Evolutionary conservation across 306 rosid genomes (phyloP).

Genomic region (Parietaria judaica): DNA sequence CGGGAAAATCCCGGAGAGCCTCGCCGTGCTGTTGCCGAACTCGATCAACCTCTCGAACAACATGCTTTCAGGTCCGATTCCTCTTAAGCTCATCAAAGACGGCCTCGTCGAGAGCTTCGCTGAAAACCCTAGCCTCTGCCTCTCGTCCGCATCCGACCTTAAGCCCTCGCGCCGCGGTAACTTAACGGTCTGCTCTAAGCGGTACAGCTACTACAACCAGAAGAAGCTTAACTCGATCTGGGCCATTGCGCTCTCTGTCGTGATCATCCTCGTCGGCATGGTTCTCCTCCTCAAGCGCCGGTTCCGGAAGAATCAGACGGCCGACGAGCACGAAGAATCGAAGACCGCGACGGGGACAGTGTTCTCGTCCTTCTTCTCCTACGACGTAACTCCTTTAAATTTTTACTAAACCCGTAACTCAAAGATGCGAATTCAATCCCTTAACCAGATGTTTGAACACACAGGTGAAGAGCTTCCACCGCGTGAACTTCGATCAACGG

Average conservation of each 20-base stretch:
- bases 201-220: constrained; percentile 9
- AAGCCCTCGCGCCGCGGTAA: constrained; percentile 38
- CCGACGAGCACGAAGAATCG: constrained; percentile 53
- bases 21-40: constrained; percentile 59
- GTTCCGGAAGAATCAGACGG: constrained; percentile 40
- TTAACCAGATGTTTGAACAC: too few relatives aligned
- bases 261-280: constrained; percentile 55
- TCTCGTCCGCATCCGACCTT: constrained; percentile 22
- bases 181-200: constrained; percentile 47
- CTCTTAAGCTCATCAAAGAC: constrained; percentile 56
- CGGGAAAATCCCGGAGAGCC: constrained; percentile 79
- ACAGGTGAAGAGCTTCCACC: constrained; percentile 67
- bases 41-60: constrained; percentile 85
- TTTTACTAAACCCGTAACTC: too few relatives aligned
- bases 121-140: constrained; percentile 77
- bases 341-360: constrained; percentile 2
- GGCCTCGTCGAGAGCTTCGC: constrained; percentile 86
- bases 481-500: constrained; percentile 54
- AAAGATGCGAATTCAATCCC: too few relatives aligned
- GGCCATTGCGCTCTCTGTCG: constrained; percentile 56
- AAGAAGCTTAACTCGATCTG: constrained; percentile 60
- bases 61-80: constrained; percentile 77
- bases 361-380: constrained; percentile 49
- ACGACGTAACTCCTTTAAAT: constrained; percentile 23
- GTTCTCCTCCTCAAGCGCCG: constrained; percentile 53